Conservation (phyloP, 116 monocot genomes). For the Cymodocea nodosa region DNA sequence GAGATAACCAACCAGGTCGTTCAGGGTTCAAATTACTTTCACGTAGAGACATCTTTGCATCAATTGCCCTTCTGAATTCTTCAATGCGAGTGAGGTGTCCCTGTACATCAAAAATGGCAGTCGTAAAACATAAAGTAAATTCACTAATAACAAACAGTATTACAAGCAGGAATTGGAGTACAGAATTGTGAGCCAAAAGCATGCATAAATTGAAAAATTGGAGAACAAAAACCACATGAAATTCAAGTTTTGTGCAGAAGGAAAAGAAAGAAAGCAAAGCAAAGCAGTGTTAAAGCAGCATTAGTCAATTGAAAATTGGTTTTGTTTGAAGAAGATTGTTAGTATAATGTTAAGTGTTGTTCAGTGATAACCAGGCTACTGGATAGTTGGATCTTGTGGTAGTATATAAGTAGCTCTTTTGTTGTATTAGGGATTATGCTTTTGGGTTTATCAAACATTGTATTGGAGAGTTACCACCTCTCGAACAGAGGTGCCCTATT, state of each 20-base stretch:
- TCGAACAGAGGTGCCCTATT: no score
- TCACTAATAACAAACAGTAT: background rate
- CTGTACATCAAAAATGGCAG: conserved; percentile 20
- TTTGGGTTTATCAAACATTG: no score
- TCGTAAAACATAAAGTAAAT: background rate
- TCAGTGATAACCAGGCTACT: no score
- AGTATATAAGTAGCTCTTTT: no score
- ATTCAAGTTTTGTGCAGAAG: background rate
- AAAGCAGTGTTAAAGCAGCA: no score
- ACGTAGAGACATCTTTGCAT: conserved; percentile 56
- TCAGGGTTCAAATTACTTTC: conserved; percentile 75
- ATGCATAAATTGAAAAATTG: background rate
- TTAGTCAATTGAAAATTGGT: no score
- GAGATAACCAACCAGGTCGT: conserved; percentile 53
- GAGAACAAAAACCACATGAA: background rate
- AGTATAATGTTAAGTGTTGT: no score
- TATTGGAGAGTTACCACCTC: no score
- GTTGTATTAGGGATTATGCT: no score
- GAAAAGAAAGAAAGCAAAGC: background rate
- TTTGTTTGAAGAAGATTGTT: no score
- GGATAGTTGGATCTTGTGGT: no score
- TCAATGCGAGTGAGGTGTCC: conserved; percentile 61
- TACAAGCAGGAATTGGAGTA: background rate
- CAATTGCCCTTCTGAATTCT: conserved; percentile 57
- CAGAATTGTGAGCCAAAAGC: background rate